Evolutionary conservation across 2,329 filamentous ascomycete genomes (phyloP), one percentile per base, ranked within the genome.

Genomic region (Aureobasidium namibiae): DNA sequence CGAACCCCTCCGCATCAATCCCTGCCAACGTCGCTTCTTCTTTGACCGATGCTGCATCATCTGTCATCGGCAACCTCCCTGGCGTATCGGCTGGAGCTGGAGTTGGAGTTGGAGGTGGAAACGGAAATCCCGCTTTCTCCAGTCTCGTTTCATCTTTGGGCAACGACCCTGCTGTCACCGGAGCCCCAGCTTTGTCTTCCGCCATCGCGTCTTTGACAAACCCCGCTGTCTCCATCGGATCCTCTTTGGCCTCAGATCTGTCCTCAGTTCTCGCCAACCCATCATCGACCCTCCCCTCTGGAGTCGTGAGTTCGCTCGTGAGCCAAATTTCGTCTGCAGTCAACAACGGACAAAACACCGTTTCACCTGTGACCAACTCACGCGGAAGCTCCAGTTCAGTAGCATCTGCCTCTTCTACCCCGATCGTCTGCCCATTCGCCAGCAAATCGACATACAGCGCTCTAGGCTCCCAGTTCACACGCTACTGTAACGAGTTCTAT

Each of bases 401-500:
- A 24, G 13, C 34, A 9, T 23, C 56, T 42, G 31, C 56, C 7
- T 41, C 56, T 1, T 50, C 44, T 26, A 59, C 56, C 24, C 56
- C 56, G 1, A 36, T 59, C 8, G 14, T 24, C 14, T 59, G 56
- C 18, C 18, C 34, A 18, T 59, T 50, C 56, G 7, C 11, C 7
- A 36, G 34, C 13, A n/a, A 33, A 3, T 50, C 56, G 7, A 59
- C 34, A 8, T 50, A 50, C 36, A 38, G 16, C 3, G 21, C 23
- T 2, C 5, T 34, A 23, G 56, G 36, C 31, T 41, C 34, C 5
- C n/a, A 42, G 8, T 59, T 59, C 45, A 59, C 24, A 3, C 44
- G 46, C 11, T 59, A 38, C 36, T 59, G 56, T 8, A 59, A 59
- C 56, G 11, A 59, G 36, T 59, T 59, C 56, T 59, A 49, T 14